Evolutionary conservation across 371 early-diverging fungal species (phyloP).

Genomic region (Apophysomyces sp.): DNA sequence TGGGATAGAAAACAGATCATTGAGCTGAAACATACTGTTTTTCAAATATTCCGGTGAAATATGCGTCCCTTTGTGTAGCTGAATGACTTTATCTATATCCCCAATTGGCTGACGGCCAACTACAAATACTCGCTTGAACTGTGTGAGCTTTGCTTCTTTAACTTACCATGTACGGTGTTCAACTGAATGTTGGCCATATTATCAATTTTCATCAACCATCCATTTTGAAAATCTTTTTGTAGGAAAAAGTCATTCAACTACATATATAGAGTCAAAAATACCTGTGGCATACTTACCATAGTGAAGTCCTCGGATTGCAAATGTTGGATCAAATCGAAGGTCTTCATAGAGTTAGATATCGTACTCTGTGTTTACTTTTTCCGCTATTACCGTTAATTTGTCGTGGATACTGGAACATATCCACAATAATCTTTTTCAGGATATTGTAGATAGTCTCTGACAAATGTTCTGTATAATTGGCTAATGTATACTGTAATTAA

Average conservation of each 20-base stretch:
- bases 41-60: slow-evolving; percentile 54
- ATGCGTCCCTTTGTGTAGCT: slow-evolving; percentile 59
- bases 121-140: neutral
- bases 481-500: slow-evolving; percentile 55
- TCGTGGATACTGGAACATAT: slow-evolving; percentile 55
- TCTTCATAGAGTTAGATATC: slow-evolving; percentile 1
- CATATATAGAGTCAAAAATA: neutral
- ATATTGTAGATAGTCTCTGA: slow-evolving; percentile 59
- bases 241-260: neutral
- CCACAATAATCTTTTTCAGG: slow-evolving; percentile 54
- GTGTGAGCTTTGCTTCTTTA: neutral
- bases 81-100: slow-evolving; percentile 46
- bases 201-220: slow-evolving; percentile 72
- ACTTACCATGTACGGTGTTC: slow-evolving; percentile 57
- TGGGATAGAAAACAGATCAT: slow-evolving; percentile 63
- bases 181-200: slow-evolving; percentile 64
- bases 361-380: neutral
- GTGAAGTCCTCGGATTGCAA: slow-evolving; percentile 67
- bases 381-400: slow-evolving; percentile 30
- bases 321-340: slow-evolving; percentile 58
- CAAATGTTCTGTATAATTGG: slow-evolving; percentile 58
- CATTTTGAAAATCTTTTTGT: slow-evolving; percentile 51
- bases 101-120: slow-evolving; percentile 54
- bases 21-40: slow-evolving; percentile 60
- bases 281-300: slow-evolving; percentile 34